A percentile compares a stretch with the other conserved stretches of the same genome.
Conservation (phyloP, 2,329 filamentous ascomycete species). For the Rosellinia necatrix region DNA sequence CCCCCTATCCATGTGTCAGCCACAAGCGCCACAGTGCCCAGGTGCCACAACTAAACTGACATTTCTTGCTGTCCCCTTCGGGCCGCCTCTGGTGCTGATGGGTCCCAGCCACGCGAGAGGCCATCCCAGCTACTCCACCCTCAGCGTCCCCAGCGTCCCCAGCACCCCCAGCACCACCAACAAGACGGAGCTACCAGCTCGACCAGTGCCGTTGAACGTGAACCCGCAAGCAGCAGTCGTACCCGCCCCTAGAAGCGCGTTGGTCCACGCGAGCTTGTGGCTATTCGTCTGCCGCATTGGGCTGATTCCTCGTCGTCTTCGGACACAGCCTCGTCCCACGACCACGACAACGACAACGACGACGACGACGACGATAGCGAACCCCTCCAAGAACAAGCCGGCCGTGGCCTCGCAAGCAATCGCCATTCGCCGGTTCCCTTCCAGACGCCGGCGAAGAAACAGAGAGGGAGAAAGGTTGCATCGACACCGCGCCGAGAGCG, state of each 20-base stretch:
- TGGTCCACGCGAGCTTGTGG: slow-evolving; percentile 30
- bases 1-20: background rate
- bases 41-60: background rate
- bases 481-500: slow-evolving; percentile 26
- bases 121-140: background rate
- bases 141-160: background rate
- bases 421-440: background rate
- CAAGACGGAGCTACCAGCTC: background rate
- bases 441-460: slow-evolving; percentile 6
- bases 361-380: background rate
- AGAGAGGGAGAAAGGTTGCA: background rate
- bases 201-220: slow-evolving; percentile 3
- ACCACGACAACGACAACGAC: slow-evolving; percentile 3
- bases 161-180: background rate
- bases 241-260: slow-evolving; percentile 28
- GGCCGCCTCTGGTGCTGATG: too few relatives aligned
- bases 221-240: slow-evolving; percentile 15
- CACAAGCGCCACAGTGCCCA: slow-evolving; percentile 1
- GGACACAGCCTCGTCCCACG: slow-evolving; percentile 6
- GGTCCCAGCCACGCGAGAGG: slow-evolving; percentile 18
- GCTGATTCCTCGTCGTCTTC: slow-evolving; percentile 17
- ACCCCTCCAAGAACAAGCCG: background rate
- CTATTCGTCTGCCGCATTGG: slow-evolving; percentile 23
- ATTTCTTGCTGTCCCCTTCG: background rate
- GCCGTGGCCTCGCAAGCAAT: background rate